Evolutionary conservation across 2,329 filamentous ascomycete genomes (phyloP), one percentile per base, ranked within the genome.

Genomic region (Dactylellina drechsleri): DNA sequence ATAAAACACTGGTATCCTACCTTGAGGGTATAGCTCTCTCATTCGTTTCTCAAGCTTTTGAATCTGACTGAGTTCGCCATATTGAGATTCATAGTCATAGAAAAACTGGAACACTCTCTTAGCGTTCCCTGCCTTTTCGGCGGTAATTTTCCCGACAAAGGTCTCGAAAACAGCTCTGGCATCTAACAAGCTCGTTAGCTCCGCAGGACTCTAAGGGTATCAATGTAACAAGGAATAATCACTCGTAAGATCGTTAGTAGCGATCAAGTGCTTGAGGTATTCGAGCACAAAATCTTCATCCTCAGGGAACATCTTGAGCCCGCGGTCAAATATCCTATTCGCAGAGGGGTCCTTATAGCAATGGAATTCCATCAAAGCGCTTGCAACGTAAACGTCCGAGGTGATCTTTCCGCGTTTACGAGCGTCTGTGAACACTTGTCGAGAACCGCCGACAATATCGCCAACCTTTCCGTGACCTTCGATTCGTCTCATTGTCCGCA

Each of bases 101-200:
- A 99, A 94, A 83, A 94, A 98, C 1, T 89, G 85, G 79, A 96
- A 97, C 0, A 99, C 87, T 0, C 91, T 88, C 81, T 95, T 96
- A 7, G 93, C 89, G 80, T 93, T 95, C 65, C 93, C 91, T 0
- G 91, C 88, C 78, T 93, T 95, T 23, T 90, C 86, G 6, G 91
- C 87, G 50, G 98, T 86, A 76, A 90, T 90, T 80, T 91, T 92
- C 74, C 78, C 78, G 16, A 97, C 92, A 15, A 93, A 93, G 15
- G 93, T 97, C 81, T 98, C 95, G 79, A 99, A 99, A 1, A 97
- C 93, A 8, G 95, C 93, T 77, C 95, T 89, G 40, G 95, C 95
- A 85, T 99, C 93, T 93, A 76, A 52, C 10, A 79, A 47, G 31
- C 23, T 15, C 13, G 65, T 71, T 45, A 56, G 36, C 49, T 15